Conservation (phyloP, 306 rosid species). For the Elaeagnus macrophylla region DNA sequence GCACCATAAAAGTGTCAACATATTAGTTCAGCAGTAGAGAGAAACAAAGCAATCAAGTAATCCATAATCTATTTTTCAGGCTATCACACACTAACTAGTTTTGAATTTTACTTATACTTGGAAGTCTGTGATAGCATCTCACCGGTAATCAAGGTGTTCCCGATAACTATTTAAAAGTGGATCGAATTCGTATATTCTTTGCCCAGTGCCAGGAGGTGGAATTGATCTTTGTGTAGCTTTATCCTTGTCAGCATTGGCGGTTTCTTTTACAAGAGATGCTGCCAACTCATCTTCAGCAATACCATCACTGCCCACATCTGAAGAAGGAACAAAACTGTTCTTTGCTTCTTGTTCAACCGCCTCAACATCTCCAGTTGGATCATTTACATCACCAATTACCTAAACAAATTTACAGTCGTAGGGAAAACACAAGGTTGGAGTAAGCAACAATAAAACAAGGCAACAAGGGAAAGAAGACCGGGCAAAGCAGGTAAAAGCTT, state of each 20-base stretch:
- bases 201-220: conserved; percentile 74
- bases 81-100: conserved; percentile 15
- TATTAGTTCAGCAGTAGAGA: not conserved
- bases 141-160: conserved; percentile 90
- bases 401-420: conserved; percentile 22
- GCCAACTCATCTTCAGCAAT: conserved; percentile 30
- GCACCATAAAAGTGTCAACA: not conserved
- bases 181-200: conserved; percentile 77
- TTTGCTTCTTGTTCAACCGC: conserved; percentile 24
- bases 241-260: conserved; percentile 17
- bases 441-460: not conserved
- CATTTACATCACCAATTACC: conserved; percentile 37
- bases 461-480: not conserved
- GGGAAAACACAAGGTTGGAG: conserved; percentile 10
- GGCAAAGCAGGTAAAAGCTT: not conserved
- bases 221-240: conserved; percentile 33
- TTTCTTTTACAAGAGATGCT: conserved; percentile 25
- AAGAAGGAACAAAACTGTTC: conserved; percentile 26
- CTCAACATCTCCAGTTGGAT: conserved; percentile 27
- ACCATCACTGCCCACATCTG: conserved; percentile 27
- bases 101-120: conserved; percentile 3
- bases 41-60: not conserved
- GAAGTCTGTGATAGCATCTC: conserved; percentile 21
- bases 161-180: conserved; percentile 40
- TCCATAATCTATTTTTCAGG: not conserved